Base-by-base conservation (phyloP, 345 rosid genomes). In the Combretum micranthum region DNA sequence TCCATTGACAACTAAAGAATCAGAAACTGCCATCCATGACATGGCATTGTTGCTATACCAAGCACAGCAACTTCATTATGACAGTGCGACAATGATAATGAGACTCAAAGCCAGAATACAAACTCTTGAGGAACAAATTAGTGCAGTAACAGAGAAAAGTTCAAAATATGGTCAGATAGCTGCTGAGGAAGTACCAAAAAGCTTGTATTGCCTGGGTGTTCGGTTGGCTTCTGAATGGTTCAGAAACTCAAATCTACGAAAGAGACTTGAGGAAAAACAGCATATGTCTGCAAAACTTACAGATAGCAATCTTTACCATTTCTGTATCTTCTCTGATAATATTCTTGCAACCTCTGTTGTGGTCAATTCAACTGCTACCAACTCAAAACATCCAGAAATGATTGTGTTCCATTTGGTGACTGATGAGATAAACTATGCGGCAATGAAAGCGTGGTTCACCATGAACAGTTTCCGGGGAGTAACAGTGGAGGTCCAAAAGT, bases 141-240 rank as follows among this genome's bases (percentile, higher is more conserved):
- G 76, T 67, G 70, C 82, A 21, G 70, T 85, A 49, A 77, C 37
- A 12, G 97, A 87, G 66, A 90, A 87, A 66, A 90, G 96, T 62
- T 78, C 91, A 13, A 90, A 90, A 72, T 87, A 78, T 56, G 96
- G 94, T n/a, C 97, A 90, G 73, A 87, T 90, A 50, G 97, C 97
- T 61, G 96, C 97, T 2, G 97, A 90, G 69, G 96, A 87, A 72
- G 88, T 85, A 21, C 97, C 97, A 4, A 90, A 90, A 75, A 87
- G 97, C 66, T 79, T 90, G 16, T 90, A 85, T 70, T 90, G 97
- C 70, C 84, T 90, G 44, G 97, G 96, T 50, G 84, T 90, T 65
- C 80, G 75, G 64, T 62, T 90, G 62, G 80, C 97, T 4, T 77
- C 87, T 2, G 84, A 85, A 65, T 90, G 97, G 96, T 87, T 80